phyloP scores from a whole-genome alignment of 331 rosid species.

The Phaseolus coccineus region DNA sequence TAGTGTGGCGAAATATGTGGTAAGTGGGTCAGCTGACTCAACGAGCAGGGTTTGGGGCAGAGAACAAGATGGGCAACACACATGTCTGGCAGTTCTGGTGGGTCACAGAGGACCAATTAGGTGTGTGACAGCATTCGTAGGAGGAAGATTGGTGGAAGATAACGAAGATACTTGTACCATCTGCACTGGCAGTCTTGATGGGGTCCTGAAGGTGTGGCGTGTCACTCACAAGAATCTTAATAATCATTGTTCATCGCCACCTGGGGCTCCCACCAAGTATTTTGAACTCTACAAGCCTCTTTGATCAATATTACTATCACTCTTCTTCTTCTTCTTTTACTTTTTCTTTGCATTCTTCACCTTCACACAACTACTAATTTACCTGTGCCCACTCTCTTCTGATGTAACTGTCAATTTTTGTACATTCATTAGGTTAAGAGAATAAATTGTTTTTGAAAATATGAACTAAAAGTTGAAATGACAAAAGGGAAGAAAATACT shows the following conservation, averaged over 20 bases:
- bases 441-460: neutral
- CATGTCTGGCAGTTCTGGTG: constrained; percentile 72
- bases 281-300: constrained; percentile 54
- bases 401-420: neutral
- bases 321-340: neutral
- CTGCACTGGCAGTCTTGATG: constrained; percentile 90
- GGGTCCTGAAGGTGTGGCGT: constrained; percentile 86
- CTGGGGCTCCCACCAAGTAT: constrained; percentile 45
- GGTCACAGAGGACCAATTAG: constrained; percentile 92
- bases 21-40: constrained; percentile 91
- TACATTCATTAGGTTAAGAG: neutral
- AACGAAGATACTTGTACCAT: constrained; percentile 62
- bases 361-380: too few relatives aligned
- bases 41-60: constrained; percentile 82
- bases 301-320: neutral
- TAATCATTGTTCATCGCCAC: constrained; percentile 42
- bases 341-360: neutral
- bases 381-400: neutral
- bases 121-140: constrained; percentile 58
- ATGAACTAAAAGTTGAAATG: neutral
- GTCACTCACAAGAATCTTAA: constrained; percentile 53
- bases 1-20: constrained; percentile 63
- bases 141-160: constrained; percentile 54
- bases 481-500: too few relatives aligned
- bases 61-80: constrained; percentile 68